A percentile compares a stretch with the other conserved stretches of the same genome.
Evolutionary conservation across 106 monocot genomes (phyloP).

Genomic region (Allium sativum): DNA sequence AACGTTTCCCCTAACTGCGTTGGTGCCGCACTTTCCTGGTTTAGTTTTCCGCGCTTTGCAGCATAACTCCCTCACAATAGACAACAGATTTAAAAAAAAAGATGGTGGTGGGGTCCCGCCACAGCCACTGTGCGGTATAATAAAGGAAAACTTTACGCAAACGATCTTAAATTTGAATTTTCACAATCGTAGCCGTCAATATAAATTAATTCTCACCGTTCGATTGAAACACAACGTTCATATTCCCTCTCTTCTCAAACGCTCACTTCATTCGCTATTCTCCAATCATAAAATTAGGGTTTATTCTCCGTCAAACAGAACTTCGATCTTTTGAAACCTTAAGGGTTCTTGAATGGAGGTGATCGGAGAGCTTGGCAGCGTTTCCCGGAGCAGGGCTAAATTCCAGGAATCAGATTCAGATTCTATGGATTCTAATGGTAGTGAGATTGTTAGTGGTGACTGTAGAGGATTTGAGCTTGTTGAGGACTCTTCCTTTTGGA

Average conservation of each 20-base stretch:
- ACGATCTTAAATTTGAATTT: slow-evolving; percentile 53
- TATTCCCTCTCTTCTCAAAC: neutral
- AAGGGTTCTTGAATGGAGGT: slow-evolving; percentile 11
- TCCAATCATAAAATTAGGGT: neutral
- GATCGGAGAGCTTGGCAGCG: slow-evolving; percentile 13
- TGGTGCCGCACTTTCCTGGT: too few relatives aligned
- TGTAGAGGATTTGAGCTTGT: slow-evolving; percentile 45
- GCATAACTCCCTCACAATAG: too few relatives aligned
- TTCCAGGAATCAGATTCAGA: slow-evolving; percentile 13
- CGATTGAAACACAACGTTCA: neutral
- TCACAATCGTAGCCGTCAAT: slow-evolving; percentile 21
- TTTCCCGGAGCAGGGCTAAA: slow-evolving; percentile 6
- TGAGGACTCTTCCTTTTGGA: slow-evolving; percentile 89
- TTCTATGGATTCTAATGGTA: neutral
- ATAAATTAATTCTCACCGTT: neutral
- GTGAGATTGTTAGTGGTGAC: neutral
- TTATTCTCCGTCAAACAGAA: neutral
- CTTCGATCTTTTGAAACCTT: neutral
- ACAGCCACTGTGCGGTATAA: too few relatives aligned
- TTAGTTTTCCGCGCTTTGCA: too few relatives aligned
- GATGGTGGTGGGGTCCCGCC: too few relatives aligned
- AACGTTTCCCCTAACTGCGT: too few relatives aligned
- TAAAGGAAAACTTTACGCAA: neutral
- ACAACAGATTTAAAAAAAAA: too few relatives aligned
- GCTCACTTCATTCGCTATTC: neutral